A percentile compares a stretch with the other conserved stretches of the same genome.
Evolutionary conservation across 2,329 filamentous ascomycete genomes (phyloP).

Genomic region (Cercospora berteroae): DNA sequence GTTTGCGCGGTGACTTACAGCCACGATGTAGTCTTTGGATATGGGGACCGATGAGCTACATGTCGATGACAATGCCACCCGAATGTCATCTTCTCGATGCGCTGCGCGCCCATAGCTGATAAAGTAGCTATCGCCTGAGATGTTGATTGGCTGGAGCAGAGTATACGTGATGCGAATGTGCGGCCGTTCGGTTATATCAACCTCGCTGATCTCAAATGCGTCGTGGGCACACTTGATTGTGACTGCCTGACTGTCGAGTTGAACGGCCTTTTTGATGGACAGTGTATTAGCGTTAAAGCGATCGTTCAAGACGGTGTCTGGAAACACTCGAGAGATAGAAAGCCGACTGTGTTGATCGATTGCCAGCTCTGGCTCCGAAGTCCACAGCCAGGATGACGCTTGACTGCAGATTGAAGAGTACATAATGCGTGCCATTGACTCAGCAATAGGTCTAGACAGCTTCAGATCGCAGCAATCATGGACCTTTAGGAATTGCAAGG

Average conservation of each 20-base stretch:
- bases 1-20: conserved; percentile 5
- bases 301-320: conserved; percentile 2
- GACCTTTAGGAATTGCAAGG: conserved; percentile 6
- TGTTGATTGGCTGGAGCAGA: conserved; percentile 8
- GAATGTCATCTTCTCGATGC: background rate
- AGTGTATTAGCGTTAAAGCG: conserved; percentile 4
- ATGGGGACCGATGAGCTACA: conserved; percentile 10
- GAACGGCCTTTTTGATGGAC: background rate
- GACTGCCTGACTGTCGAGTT: conserved; percentile 7
- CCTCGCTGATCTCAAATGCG: conserved; percentile 8
- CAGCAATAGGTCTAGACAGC: conserved; percentile 3
- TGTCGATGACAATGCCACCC: conserved; percentile 9
- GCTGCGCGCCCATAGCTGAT: conserved; percentile 7
- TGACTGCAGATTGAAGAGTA: conserved; percentile 2
- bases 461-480: conserved; percentile 1
- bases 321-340: conserved; percentile 1
- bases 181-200: background rate
- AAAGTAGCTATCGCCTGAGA: conserved; percentile 12
- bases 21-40: background rate
- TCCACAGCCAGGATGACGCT: conserved; percentile 9
- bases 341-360: background rate
- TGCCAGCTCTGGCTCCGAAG: background rate
- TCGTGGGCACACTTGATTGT: conserved; percentile 7
- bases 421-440: background rate
- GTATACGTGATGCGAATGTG: conserved; percentile 7